These are phyloP conservation scores for Talaromyces albobiverticillius DNA, from an alignment of 2,329 filamentous ascomycete species.

Conservation along the genomic window DNA sequence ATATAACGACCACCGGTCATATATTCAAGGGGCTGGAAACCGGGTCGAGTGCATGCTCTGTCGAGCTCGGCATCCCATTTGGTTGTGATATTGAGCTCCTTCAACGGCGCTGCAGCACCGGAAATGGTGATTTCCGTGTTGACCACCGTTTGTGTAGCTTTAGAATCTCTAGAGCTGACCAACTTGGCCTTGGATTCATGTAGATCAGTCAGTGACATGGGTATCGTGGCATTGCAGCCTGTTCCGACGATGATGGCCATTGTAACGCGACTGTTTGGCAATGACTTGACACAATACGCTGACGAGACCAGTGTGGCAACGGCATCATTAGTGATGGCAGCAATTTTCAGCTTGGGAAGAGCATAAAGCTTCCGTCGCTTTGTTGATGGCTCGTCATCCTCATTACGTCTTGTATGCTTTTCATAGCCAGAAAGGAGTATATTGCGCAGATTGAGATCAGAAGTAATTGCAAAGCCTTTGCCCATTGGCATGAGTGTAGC, in stretches of 20 bases:
- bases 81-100: constrained; percentile 59
- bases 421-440: constrained; percentile 55
- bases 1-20: constrained; percentile 79
- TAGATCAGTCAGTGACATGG: constrained; percentile 62
- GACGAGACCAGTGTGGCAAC: constrained; percentile 77
- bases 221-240: constrained; percentile 76
- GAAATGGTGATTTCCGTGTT: constrained; percentile 85
- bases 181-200: constrained; percentile 60
- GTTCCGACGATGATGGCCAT: constrained; percentile 83
- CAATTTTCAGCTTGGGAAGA: constrained; percentile 66
- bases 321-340: constrained; percentile 77
- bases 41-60: constrained; percentile 63
- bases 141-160: constrained; percentile 66
- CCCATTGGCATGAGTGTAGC: constrained; percentile 58
- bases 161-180: constrained; percentile 46
- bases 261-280: constrained; percentile 61
- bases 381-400: constrained; percentile 38
- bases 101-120: constrained; percentile 66
- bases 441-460: constrained; percentile 53
- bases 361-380: constrained; percentile 46
- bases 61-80: constrained; percentile 70
- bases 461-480: constrained; percentile 57
- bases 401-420: constrained; percentile 45
- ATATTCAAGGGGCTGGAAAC: constrained; percentile 80
- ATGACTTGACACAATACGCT: constrained; percentile 66